phyloP scores from a whole-genome alignment of 805 yeast species.

The Cyberlindnera japonica region DNA sequence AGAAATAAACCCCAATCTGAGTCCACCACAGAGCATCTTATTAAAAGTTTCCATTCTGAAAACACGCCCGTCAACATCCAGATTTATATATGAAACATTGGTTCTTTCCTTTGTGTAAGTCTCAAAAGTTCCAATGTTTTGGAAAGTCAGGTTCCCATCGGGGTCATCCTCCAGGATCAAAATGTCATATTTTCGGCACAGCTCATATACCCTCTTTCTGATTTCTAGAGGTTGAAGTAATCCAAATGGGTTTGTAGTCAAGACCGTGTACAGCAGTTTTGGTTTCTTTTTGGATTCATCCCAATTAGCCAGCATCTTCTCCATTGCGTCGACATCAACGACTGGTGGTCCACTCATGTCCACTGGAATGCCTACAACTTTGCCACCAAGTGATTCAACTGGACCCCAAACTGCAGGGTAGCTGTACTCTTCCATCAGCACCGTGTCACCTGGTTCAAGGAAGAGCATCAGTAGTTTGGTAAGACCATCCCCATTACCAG shows the following conservation, averaged over 20 bases:
- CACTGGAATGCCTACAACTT: constrained; percentile 45
- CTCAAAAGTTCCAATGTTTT: constrained; percentile 21
- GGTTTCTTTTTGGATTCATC: constrained; percentile 45
- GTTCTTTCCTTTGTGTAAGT: constrained; percentile 25
- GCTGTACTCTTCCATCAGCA: constrained; percentile 63
- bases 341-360: constrained; percentile 17
- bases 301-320: constrained; percentile 43
- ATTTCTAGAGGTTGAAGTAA: constrained; percentile 47
- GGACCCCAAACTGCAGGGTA: constrained; percentile 53
- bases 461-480: constrained; percentile 45
- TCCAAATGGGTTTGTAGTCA: constrained; percentile 68
- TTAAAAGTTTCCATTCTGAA: constrained; percentile 75
- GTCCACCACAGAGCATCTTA: constrained; percentile 74
- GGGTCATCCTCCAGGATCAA: constrained; percentile 68
- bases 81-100: constrained; percentile 44
- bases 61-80: constrained; percentile 74
- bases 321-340: constrained; percentile 48
- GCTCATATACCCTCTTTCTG: constrained; percentile 43
- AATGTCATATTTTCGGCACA: constrained; percentile 54
- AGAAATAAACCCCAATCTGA: constrained; percentile 68
- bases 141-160: constrained; percentile 61
- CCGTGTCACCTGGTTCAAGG: constrained; percentile 50
- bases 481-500: constrained; percentile 55
- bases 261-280: constrained; percentile 56
- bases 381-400: constrained; percentile 24